phyloP scores from a whole-genome alignment of 2,329 filamentous ascomycete species.

The Cryphonectria japonica region DNA sequence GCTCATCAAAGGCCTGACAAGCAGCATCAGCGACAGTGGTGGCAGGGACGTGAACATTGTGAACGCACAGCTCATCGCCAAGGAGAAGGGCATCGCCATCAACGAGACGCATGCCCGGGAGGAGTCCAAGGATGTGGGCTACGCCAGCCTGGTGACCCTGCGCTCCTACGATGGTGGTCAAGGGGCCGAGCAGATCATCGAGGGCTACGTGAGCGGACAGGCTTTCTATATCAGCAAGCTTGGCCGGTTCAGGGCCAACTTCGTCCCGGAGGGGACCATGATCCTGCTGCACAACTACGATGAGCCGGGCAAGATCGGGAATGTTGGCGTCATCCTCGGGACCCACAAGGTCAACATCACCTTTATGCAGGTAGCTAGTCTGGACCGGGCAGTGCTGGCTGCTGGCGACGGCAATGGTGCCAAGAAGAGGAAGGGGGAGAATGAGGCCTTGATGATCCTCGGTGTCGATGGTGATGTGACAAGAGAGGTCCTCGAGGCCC shows the following conservation, averaged over 20 bases:
- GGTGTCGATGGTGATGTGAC: slow-evolving; percentile 70
- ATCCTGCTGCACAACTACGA: slow-evolving; percentile 84
- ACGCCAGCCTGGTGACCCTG: slow-evolving; percentile 73
- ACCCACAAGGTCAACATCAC: slow-evolving; percentile 75
- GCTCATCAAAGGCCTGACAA: slow-evolving; percentile 75
- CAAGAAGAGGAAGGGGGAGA: slow-evolving; percentile 42
- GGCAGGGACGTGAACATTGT: slow-evolving; percentile 79
- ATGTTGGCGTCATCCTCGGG: slow-evolving; percentile 73
- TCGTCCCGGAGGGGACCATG: slow-evolving; percentile 72
- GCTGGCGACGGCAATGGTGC: slow-evolving; percentile 33
- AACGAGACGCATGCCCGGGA: slow-evolving; percentile 71
- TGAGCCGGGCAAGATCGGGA: slow-evolving; percentile 79
- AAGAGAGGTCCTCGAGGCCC: slow-evolving; percentile 55
- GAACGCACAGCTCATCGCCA: slow-evolving; percentile 75
- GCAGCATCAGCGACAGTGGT: slow-evolving; percentile 68
- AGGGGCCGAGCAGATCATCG: slow-evolving; percentile 52
- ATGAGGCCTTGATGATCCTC: slow-evolving; percentile 82
- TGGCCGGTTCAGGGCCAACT: slow-evolving; percentile 73
- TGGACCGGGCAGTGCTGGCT: slow-evolving; percentile 44
- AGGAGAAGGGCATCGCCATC: slow-evolving; percentile 76
- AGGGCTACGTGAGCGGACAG: slow-evolving; percentile 69
- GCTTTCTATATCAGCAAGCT: slow-evolving; percentile 72
- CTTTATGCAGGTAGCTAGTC: slow-evolving; percentile 73
- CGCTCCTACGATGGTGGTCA: slow-evolving; percentile 51
- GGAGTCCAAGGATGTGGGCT: slow-evolving; percentile 64